phyloP scores from a whole-genome alignment of 2,329 filamentous ascomycete species.

The Trichocomaceae sp. region DNA sequence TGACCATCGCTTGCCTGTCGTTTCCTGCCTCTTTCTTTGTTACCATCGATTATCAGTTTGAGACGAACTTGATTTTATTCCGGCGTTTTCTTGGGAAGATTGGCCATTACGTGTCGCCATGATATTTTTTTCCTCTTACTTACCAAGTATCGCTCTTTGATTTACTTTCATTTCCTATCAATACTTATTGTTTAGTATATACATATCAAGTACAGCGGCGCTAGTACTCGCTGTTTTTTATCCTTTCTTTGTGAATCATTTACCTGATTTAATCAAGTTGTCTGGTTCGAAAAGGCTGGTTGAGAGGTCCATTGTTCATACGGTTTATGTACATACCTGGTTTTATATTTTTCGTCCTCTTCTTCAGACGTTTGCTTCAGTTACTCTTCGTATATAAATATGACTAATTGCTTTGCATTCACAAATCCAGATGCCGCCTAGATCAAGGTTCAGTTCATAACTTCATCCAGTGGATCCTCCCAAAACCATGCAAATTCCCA shows the following conservation, averaged over 20 bases:
- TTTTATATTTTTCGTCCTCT: background rate
- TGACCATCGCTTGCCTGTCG: background rate
- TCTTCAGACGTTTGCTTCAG: background rate
- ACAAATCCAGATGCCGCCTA: background rate
- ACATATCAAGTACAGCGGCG: slow-evolving; percentile 3
- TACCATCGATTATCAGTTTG: background rate
- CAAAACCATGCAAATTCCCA: background rate
- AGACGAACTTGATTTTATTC: background rate
- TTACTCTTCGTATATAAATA: background rate
- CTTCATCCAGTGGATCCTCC: background rate
- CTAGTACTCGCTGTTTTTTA: background rate
- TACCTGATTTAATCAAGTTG: background rate
- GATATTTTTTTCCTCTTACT: background rate
- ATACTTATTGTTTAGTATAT: background rate
- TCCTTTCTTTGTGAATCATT: background rate
- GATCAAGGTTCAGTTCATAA: background rate
- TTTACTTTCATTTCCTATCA: background rate
- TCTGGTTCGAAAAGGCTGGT: background rate
- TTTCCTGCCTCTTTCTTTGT: background rate
- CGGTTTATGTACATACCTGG: slow-evolving; percentile 2
- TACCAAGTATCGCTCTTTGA: background rate
- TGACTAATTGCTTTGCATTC: background rate
- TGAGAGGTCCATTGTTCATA: background rate
- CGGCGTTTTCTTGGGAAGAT: background rate
- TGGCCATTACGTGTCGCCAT: background rate